Evolutionary conservation across 2,329 filamentous ascomycete species (phyloP), one percentile per base, ranked within the genome.

Genomic region (Calonectria pseudoturangicola): DNA sequence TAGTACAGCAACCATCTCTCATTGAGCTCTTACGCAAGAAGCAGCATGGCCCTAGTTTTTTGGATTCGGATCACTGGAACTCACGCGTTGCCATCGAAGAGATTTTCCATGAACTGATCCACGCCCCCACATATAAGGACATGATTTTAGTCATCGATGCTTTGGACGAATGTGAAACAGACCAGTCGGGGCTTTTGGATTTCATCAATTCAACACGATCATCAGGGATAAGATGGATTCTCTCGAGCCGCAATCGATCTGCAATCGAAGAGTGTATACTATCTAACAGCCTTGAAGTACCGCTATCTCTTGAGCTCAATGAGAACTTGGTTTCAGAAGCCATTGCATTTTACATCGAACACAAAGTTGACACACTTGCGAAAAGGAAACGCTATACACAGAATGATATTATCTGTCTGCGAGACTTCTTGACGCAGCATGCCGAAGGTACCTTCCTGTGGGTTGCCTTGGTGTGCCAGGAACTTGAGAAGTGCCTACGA

Each of bases 151-250:
- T 89, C 2, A 79, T 89, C 39, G 86, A 89, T 76, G 86, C 84
- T 2, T 84, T 89, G 0, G 86, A 90, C 71, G 86, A 89, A 74
- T 89, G 87, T 72, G 73, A 54, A 43, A 71, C 30, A 10, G 81
- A 76, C 43, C 71, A 78, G n/a, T 7, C 56, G 3, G 41, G 77
- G 47, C 83, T 88, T 41, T 78, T 87, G 9, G 63, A 82, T 3
- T 76, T 87, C 6, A 81, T 88, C 4, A 3, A n/a, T 48, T 65
- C 71, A 15, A 60, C 79, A 3, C 21, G 9, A 9, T 79, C 77
- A 39, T 79, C 77, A 36, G 78, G 70, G 7, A 75, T 84, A 41
- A 87, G 85, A 73, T 87, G 85, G 83, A 30, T 30, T 10, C 6
- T 51, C 13, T 51, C 27, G 6, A 51, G 27, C 7, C 48, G 48